Base-by-base conservation (phyloP, 2,329 filamentous ascomycete species). In the Exophiala bonariae region DNA sequence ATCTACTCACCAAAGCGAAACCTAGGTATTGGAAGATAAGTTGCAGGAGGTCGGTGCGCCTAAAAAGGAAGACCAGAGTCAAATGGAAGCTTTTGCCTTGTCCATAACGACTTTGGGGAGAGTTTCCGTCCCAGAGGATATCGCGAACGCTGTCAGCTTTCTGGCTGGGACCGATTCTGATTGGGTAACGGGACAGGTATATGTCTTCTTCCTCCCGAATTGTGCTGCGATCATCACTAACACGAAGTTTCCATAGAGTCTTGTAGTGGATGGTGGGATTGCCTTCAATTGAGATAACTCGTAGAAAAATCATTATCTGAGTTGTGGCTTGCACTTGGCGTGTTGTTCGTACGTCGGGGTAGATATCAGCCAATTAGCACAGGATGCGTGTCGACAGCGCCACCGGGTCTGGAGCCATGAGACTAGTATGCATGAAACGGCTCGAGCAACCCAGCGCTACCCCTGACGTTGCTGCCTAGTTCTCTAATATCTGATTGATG, bases 91-190 rank as follows among this genome's bases (percentile, higher is more conserved):
- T 0, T 30, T 38, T 16, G 73, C 67, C 0, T 56, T 69, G 0
- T 73, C 81, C 3, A 48, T 78, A 52, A 82, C 81, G 47, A 74
- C 79, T 0, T 58, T 85, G 46, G 76, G 76, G 5, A 66, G 82
- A 30, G 75, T 75, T 2, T 80, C 79, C 55, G 74, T 77, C 8
- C 80, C 82, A 0, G 78, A 83, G 53, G 83, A 86, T 61, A 81
- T 86, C 10, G 71, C 76, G 1, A 80, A 78, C 52, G 64, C 79
- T 37, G 82, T 86, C n/a, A 76, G 75, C 52, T 86, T 82, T 58
- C 57, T 86, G 47, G 74, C 75, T 1, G 72, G 78, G 11, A 69
- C 67, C 9, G 82, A 85, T 56, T 78, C 33, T 6, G 78, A 85
- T 54, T 85, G 80, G 54, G 72, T 86, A 55, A 86, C 82, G 0